Evolutionary conservation across 768 basidiomycete species (phyloP).

Genomic region (Leccinellum albellum): DNA sequence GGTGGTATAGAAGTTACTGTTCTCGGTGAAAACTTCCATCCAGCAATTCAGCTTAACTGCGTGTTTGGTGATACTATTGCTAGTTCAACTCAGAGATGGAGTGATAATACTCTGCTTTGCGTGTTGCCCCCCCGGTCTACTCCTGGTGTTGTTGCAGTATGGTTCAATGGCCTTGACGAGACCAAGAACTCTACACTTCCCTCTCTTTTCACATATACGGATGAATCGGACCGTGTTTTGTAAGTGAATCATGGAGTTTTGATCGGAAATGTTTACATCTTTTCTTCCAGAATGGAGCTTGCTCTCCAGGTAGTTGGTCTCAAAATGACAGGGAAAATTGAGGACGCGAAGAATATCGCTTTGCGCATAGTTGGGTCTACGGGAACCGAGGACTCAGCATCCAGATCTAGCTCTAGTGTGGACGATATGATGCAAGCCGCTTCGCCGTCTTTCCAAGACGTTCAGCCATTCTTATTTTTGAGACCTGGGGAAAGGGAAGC

Average conservation of each 20-base stretch:
- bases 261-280: constrained; percentile 10
- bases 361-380: constrained; percentile 85
- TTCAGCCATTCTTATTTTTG: constrained; percentile 54
- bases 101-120: constrained; percentile 90
- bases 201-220: constrained; percentile 83
- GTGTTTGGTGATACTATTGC: constrained; percentile 83
- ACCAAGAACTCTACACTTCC: constrained; percentile 50
- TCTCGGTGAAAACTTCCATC: constrained; percentile 86
- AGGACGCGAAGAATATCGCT: constrained; percentile 89
- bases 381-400: constrained; percentile 48
- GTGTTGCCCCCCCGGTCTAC: constrained; percentile 76
- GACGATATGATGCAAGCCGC: constrained; percentile 55
- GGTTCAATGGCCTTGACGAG: constrained; percentile 75
- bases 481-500: constrained; percentile 58
- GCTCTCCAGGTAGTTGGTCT: constrained; percentile 92
- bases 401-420: constrained; percentile 27
- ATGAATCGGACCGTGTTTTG: constrained; percentile 87
- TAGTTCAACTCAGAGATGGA: constrained; percentile 86
- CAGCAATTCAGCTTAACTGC: constrained; percentile 65
- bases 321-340: constrained; percentile 95
- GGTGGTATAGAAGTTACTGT: constrained; percentile 95
- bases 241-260: constrained; percentile 39
- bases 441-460: constrained; percentile 43
- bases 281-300: constrained; percentile 76
- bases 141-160: constrained; percentile 86